Conservation (phyloP, 306 rosid genomes). For the Prunus kanzakura region DNA sequence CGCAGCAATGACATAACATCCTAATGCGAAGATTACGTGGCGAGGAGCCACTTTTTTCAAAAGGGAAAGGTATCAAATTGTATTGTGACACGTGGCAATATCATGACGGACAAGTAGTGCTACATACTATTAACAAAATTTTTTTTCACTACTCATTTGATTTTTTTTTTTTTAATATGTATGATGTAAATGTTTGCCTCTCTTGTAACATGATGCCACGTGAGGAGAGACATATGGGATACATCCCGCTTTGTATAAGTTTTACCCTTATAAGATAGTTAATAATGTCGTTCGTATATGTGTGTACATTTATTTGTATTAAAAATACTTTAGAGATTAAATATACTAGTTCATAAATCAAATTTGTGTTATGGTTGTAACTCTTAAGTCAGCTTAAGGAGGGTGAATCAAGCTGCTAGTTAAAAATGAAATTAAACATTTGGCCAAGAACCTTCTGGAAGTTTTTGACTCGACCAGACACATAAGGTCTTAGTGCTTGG, state of each 20-base stretch:
- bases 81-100: not conserved
- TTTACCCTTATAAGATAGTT: too few relatives aligned
- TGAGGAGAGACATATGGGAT: too few relatives aligned
- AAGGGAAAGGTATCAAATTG: not conserved
- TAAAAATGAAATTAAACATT: not conserved
- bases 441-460: not conserved
- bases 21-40: not conserved
- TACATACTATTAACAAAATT: not conserved
- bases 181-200: too few relatives aligned
- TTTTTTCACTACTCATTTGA: too few relatives aligned
- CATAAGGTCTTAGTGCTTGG: too few relatives aligned
- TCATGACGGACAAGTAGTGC: not conserved
- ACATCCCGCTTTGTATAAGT: accelerated
- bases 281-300: too few relatives aligned
- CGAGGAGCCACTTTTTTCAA: not conserved
- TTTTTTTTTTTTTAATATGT: accelerated
- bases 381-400: not conserved
- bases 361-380: not conserved
- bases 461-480: too few relatives aligned
- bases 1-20: not conserved
- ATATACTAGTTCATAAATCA: not conserved
- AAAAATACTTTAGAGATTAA: too few relatives aligned
- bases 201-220: too few relatives aligned
- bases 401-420: not conserved
- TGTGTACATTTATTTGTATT: too few relatives aligned